Evolutionary conservation across 2,329 filamentous ascomycete species (phyloP), one percentile per base, ranked within the genome.

Genomic region (Beauveria caledonica): DNA sequence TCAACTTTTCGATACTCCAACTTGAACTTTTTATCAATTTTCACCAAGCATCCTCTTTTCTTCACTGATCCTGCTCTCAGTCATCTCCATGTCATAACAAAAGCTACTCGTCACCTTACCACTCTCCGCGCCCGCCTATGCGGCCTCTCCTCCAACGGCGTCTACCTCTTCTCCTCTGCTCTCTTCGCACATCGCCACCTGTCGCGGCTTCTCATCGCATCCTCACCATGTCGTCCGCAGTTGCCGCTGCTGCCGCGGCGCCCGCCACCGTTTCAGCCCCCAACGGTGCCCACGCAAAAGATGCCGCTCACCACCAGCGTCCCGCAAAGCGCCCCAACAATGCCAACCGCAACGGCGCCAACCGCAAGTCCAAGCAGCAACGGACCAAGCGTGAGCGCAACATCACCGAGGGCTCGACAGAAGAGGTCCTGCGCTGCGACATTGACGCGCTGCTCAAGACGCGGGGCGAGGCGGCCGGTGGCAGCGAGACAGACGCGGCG

Each of bases 391-490:
- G 80, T 60, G 80, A 84, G 68, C 79, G 79, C 63, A 81, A 82
- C 65, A 86, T 81, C 63, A 82, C 81, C 46, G 82, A 82, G 63
- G 86, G 84, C 9, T 84, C 85, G 0, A 77, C 78, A 21, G 87
- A 90, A 62, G 85, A 90, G 68, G 84, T 90, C 51, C 76, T 91
- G 50, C 75, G 81, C 53, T 73, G 79, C 54, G 88, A 91, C 68
- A 78, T 91, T 51, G 76, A 83, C 56, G 76, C 77, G 3, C 72
- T 87, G 25, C 72, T 83, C 50, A 76, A 71, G 53, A 76, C 74
- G 48, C 73, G 81, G 36, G 75, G 71, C 33, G 58, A 66, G 13
- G 61, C 65, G 42, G 62, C 64, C 65, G 64, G 67, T 65, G 3
- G 17, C 19, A 27, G 69, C 70, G 1, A 53, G 63, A 9, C 25